Conservation (phyloP, 192 early-diverging fungal genomes). For the Gorgonomyces haynaldii region DNA sequence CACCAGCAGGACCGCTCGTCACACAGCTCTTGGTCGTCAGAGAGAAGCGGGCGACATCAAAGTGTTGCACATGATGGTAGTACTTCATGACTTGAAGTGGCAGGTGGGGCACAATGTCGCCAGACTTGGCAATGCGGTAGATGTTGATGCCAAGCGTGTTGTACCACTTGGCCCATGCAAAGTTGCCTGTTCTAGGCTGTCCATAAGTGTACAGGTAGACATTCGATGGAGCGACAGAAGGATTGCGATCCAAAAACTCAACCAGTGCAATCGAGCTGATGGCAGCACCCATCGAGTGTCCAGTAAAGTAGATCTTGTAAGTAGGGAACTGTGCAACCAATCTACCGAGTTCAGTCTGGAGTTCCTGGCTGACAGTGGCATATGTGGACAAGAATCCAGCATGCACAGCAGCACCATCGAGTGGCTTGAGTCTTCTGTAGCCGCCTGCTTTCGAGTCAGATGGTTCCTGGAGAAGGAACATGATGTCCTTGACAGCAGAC, state of each 20-base stretch:
- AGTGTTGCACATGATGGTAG: background rate
- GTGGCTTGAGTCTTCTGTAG: too few species aligned
- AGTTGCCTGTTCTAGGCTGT: slow-evolving; percentile 4
- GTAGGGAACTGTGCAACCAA: background rate
- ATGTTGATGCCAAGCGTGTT: background rate
- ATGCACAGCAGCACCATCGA: slow-evolving; percentile 1
- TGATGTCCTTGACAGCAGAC: background rate
- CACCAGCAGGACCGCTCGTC: background rate
- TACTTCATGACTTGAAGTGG: slow-evolving; percentile 4
- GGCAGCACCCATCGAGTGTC: slow-evolving; percentile 12
- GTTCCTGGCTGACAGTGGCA: background rate
- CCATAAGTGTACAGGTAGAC: slow-evolving; percentile 4
- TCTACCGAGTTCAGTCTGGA: background rate
- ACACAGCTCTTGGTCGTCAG: background rate
- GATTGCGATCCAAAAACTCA: slow-evolving; percentile 6
- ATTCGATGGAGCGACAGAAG: too few species aligned
- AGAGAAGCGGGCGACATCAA: background rate
- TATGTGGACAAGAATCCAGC: background rate
- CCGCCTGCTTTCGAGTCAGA: too few species aligned
- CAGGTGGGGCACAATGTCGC: slow-evolving; percentile 10
- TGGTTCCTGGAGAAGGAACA: background rate
- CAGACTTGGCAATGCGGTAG: slow-evolving; percentile 4
- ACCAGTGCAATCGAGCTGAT: slow-evolving; percentile 2
- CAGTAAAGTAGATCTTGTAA: slow-evolving; percentile 8
- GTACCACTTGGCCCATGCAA: background rate